Evolutionary conservation across 1,284 basidiomycete species (phyloP).

Genomic region (Leccinum subrobustum): DNA sequence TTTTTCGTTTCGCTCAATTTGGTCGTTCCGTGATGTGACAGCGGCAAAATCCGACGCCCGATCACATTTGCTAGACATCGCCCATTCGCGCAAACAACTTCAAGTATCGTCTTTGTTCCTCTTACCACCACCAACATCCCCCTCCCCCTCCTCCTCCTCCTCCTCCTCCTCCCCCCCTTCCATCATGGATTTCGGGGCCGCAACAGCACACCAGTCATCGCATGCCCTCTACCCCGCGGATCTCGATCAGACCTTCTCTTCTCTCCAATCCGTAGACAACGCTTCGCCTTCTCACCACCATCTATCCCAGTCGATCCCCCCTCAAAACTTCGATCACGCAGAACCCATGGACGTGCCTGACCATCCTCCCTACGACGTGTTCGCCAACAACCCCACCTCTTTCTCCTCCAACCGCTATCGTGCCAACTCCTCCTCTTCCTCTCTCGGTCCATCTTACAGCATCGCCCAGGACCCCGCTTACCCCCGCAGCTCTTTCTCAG

Average conservation of each 20-base stretch:
- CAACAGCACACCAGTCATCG: conserved; percentile 30
- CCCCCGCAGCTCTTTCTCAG: conserved; percentile 54
- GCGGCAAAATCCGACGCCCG: conserved; percentile 50
- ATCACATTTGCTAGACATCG: conserved; percentile 45
- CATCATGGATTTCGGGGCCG: conserved; percentile 52
- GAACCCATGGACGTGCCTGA: conserved; percentile 49
- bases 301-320: conserved; percentile 33
- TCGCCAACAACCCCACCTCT: conserved; percentile 46
- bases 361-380: conserved; percentile 59
- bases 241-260: conserved; percentile 49
- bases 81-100: conserved; percentile 27
- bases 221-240: conserved; percentile 52
- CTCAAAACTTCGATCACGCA: conserved; percentile 41
- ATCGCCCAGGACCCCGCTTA: conserved; percentile 58
- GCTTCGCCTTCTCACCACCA: conserved; percentile 36
- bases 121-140: conserved; percentile 19
- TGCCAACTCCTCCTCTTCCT: conserved; percentile 63
- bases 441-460: conserved; percentile 51
- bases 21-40: conserved; percentile 38
- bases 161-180: conserved; percentile 3
- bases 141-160: conserved; percentile 22
- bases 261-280: conserved; percentile 33
- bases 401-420: conserved; percentile 62
- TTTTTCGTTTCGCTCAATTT: conserved; percentile 27
- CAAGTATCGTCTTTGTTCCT: conserved; percentile 25